Evolutionary conservation across 768 basidiomycete genomes (phyloP), one percentile per base, ranked within the genome.

Genomic region (Saitozyma podzolica): DNA sequence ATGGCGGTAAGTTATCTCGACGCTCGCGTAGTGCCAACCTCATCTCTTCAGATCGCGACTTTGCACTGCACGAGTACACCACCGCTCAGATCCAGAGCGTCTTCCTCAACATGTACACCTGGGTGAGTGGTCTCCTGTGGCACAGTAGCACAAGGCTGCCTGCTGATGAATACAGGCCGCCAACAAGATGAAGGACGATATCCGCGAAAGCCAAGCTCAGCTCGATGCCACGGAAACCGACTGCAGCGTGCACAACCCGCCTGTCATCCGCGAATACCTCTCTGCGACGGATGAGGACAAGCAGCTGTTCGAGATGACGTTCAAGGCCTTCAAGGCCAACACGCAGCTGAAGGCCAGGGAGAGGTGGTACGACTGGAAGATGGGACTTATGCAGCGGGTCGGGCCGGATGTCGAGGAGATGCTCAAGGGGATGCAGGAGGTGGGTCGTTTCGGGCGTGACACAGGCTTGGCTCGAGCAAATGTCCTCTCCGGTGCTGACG

Each of bases 401-500:
- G 79, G 85, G 78, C 85, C 83, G 75, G 93, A 97, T 73, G 80
- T 96, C 80, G 83, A 80, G 69, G 86, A 87, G 59, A 78, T 75
- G 16, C 63, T 78, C 19, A 59, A 59, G 45, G 76, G 77, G 45
- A 70, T 82, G 63, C 63, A 62, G 54, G 84, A 89, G 76, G 85
- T 59, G 42, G 43, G 58, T 54, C 20, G 10, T 14, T 50, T 20
- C 29, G 37, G 41, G 29, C 29, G 29, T 5, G 29, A 29, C 29
- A 29, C 29, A 2, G 29, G 29, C 29, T 29, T 2, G 29, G 29
- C 5, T 29, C 2, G 5, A 29, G 29, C 29, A 6, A 47, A 2
- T 47, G 45, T 13, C 6, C 2, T 2, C 2, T 47, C 2, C 6
- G 45, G 29, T 29, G 29, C 29, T 29, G 29, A 29, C 29, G 29